Percentiles rank a stretch among this genome's conserved stretches.
These are phyloP conservation scores for Quercus engelmannii DNA, from an alignment of 306 rosid genomes.

Conservation along the genomic window DNA sequence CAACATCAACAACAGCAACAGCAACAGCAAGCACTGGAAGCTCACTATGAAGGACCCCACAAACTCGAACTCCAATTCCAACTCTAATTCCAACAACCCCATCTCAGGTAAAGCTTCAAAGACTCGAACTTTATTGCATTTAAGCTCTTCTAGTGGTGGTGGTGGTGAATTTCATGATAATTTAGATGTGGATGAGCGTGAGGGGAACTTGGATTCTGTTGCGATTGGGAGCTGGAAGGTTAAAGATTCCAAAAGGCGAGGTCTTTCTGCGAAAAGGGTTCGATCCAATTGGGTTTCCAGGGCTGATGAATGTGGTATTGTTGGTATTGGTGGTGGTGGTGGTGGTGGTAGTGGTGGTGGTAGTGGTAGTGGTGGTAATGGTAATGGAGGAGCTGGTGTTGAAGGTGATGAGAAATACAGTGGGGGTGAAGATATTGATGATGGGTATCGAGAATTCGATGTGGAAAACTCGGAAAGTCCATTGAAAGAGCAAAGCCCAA, in stretches of 20 bases:
- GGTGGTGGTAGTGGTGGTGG: conserved; percentile 31
- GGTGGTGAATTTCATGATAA: conserved; percentile 50
- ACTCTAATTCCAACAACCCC: not conserved
- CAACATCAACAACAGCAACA: not conserved
- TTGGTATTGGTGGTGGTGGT: conserved; percentile 42
- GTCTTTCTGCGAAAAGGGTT: conserved; percentile 54
- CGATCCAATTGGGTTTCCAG: conserved; percentile 87
- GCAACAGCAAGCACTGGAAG: conserved; percentile 61
- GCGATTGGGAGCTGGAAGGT: conserved; percentile 92
- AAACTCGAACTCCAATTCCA: conserved; percentile 14
- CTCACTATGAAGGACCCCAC: conserved; percentile 36
- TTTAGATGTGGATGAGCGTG: conserved; percentile 59
- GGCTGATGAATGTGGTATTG: conserved; percentile 35
- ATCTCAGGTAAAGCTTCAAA: conserved; percentile 63
- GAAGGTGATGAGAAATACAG: conserved; percentile 67
- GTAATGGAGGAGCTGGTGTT: not conserved
- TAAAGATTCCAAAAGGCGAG: conserved; percentile 77
- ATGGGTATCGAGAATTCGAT: conserved; percentile 69
- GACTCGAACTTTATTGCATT: conserved; percentile 74
- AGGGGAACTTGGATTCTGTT: conserved; percentile 60
- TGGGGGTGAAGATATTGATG: conserved; percentile 68
- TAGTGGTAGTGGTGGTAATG: conserved; percentile 23
- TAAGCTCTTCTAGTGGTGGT: conserved; percentile 52
- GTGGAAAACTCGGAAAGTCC: conserved; percentile 77
- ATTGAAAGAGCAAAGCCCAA: conserved; percentile 66